Evolutionary conservation across 305 asterid species (phyloP).

Genomic region (Fraxinus paxiana): DNA sequence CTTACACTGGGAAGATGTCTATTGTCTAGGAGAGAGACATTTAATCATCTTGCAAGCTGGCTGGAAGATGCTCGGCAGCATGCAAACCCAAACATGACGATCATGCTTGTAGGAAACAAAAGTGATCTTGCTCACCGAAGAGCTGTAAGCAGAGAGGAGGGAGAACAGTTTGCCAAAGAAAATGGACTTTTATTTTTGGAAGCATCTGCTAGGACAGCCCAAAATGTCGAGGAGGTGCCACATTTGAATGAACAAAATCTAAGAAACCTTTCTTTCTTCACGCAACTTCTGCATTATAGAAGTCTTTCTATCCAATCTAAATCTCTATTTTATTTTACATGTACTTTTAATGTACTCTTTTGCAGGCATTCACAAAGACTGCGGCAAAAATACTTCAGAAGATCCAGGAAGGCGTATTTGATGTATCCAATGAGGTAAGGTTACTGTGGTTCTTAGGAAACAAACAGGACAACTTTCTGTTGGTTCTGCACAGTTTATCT

Average conservation of each 20-base stretch:
- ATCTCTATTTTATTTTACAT: not conserved
- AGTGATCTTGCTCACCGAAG: conserved; percentile 84
- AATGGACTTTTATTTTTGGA: conserved; percentile 73
- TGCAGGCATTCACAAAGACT: conserved; percentile 62
- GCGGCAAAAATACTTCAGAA: conserved; percentile 70
- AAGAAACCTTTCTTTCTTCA: not conserved
- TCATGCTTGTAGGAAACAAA: conserved; percentile 79
- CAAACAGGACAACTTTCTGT: not conserved
- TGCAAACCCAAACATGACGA: conserved; percentile 80
- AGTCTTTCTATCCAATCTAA: not conserved
- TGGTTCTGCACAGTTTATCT: not conserved
- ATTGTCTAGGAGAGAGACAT: conserved; percentile 62
- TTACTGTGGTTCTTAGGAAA: conserved; percentile 5
- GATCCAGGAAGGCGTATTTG: conserved; percentile 75
- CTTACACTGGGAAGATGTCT: conserved; percentile 14
- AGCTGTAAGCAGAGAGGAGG: conserved; percentile 86
- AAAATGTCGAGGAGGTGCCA: conserved; percentile 73
- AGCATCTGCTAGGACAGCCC: conserved; percentile 81
- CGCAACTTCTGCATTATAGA: not conserved
- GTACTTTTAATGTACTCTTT: not conserved
- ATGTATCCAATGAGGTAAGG: conserved; percentile 67
- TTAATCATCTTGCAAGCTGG: conserved; percentile 86
- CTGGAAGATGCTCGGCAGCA: conserved; percentile 89
- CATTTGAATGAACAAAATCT: not conserved
- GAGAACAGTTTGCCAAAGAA: conserved; percentile 86